A percentile compares a stretch with the other conserved stretches of the same genome.
phyloP scores from a whole-genome alignment of 1,139 yeast genomes.

The Lodderomyces theae region DNA sequence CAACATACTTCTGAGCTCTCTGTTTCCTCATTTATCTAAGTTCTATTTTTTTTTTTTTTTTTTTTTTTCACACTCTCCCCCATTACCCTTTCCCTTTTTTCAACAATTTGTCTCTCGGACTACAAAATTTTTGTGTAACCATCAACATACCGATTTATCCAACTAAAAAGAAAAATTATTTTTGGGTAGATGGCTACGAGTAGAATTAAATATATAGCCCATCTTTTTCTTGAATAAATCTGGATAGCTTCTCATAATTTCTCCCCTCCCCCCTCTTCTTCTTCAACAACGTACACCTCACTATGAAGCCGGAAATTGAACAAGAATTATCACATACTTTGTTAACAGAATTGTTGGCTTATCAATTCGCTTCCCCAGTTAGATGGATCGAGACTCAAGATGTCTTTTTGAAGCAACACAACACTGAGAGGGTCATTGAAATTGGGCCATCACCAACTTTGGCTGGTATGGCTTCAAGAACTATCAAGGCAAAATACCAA shows the following conservation, averaged over 20 bases:
- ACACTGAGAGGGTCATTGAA: slow-evolving; percentile 96
- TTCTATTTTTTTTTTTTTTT: too few relatives aligned
- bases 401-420: slow-evolving; percentile 88
- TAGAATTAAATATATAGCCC: too few relatives aligned
- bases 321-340: slow-evolving; percentile 95
- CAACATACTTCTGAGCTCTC: too few relatives aligned
- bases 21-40: too few relatives aligned
- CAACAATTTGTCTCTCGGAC: slow-evolving; percentile 2
- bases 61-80: background rate
- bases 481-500: slow-evolving; percentile 93
- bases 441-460: slow-evolving; percentile 98
- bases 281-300: background rate
- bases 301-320: slow-evolving; percentile 95
- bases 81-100: too few relatives aligned
- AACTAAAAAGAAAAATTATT: background rate
- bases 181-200: slow-evolving; percentile 4
- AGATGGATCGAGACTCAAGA: slow-evolving; percentile 99
- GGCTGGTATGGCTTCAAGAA: slow-evolving; percentile 98
- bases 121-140: background rate
- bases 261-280: background rate
- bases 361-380: slow-evolving; percentile 98
- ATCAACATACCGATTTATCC: background rate
- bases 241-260: background rate
- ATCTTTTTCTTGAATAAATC: background rate
- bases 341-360: slow-evolving; percentile 92